Conservation (phyloP, 257 asterid genomes). For the Jasminum sambac region DNA sequence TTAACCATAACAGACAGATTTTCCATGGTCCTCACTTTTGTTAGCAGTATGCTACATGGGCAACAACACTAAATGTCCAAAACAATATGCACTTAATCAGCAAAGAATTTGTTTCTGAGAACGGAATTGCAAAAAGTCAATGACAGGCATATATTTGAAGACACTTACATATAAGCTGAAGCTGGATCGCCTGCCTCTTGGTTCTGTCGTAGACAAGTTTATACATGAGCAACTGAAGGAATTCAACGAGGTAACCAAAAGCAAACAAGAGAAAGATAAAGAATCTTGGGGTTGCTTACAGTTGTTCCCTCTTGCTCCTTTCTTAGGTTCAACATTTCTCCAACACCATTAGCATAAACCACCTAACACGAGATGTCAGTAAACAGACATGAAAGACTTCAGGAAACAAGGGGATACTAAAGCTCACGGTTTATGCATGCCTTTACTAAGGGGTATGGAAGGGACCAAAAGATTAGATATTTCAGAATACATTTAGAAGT, state of each 20-base stretch:
- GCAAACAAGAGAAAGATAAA: slow-evolving; percentile 12
- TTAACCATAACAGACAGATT: not conserved
- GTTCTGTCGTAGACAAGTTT: slow-evolving; percentile 22
- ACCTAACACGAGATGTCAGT: slow-evolving; percentile 32
- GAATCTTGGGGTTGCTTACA: slow-evolving; percentile 28
- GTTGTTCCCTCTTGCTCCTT: slow-evolving; percentile 35
- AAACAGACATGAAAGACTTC: slow-evolving; percentile 1
- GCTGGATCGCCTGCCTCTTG: slow-evolving; percentile 3
- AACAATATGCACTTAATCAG: not conserved
- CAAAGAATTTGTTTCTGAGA: slow-evolving; percentile 1
- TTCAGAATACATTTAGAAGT: not conserved
- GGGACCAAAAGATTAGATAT: not conserved
- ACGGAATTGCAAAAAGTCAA: not conserved
- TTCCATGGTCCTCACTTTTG: not conserved
- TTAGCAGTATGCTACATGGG: not conserved
- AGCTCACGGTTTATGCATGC: not conserved
- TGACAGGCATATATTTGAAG: not conserved
- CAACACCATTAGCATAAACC: slow-evolving; percentile 38
- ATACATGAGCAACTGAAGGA: not conserved
- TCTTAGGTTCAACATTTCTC: slow-evolving; percentile 41
- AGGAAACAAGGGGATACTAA: not conserved
- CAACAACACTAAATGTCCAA: not conserved
- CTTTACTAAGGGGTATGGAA: not conserved
- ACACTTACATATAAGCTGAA: slow-evolving; percentile 23
- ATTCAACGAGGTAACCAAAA: not conserved